Percentiles rank a stretch among this genome's conserved stretches.
Conservation (phyloP, 257 asterid species). For the Osmanthus fragrans region DNA sequence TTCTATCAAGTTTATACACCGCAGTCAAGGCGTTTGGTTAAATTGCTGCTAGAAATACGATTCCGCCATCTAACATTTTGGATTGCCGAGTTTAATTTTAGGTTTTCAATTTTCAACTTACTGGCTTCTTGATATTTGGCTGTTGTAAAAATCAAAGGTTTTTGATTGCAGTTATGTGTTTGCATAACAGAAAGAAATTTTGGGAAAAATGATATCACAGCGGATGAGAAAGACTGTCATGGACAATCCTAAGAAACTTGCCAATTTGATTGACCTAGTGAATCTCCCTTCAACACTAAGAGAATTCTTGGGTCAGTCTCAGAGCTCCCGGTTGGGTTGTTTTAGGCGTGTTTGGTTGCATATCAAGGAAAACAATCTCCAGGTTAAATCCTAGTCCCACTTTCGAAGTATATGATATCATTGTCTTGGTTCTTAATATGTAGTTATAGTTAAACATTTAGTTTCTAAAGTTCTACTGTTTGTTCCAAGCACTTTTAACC, state of each 20-base stretch:
- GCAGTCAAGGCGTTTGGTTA: constrained; percentile 40
- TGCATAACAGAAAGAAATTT: constrained; percentile 22
- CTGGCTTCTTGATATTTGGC: constrained; percentile 2
- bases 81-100: not conserved
- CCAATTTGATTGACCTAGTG: constrained; percentile 75
- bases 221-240: constrained; percentile 57
- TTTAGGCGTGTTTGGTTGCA: constrained; percentile 83
- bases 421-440: not conserved
- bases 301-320: constrained; percentile 96
- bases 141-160: not conserved
- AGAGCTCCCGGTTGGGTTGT: constrained; percentile 80
- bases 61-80: not conserved
- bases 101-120: not conserved
- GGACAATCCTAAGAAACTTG: constrained; percentile 81
- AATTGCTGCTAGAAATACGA: constrained; percentile 28
- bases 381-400: constrained; percentile 42
- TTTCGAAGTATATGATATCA: not conserved
- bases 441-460: not conserved
- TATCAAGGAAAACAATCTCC: constrained; percentile 82
- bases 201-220: constrained; percentile 58
- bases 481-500: not conserved
- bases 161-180: constrained; percentile 1
- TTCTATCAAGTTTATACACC: not conserved
- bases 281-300: constrained; percentile 78
- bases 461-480: not conserved